These are phyloP conservation scores for Vararia minispora DNA, from an alignment of 768 basidiomycete species.

Conservation along the genomic window DNA sequence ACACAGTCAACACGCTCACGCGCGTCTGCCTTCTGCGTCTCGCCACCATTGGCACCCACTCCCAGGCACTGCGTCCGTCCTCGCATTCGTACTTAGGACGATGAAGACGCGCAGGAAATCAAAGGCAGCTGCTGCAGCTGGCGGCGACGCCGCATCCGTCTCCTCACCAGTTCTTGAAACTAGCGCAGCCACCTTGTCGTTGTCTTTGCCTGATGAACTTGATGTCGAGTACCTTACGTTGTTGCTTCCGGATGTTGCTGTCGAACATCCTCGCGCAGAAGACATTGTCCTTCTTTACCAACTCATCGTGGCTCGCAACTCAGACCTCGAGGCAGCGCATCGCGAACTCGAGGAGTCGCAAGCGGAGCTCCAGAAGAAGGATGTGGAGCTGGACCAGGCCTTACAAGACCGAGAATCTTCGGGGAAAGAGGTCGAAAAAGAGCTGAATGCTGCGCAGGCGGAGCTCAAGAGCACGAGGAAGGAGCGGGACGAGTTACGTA, in stretches of 20 bases:
- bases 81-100: too few relatives aligned
- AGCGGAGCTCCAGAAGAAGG: conserved; percentile 59
- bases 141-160: conserved; percentile 16
- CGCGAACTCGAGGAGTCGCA: conserved; percentile 61
- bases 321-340: conserved; percentile 41
- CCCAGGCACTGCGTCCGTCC: too few relatives aligned
- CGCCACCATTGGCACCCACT: too few relatives aligned
- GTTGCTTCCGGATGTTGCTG: conserved; percentile 49
- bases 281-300: conserved; percentile 53
- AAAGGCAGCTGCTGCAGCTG: conserved; percentile 37
- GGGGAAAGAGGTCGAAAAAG: conserved; percentile 42
- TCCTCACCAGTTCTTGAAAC: too few relatives aligned
- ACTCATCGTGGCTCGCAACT: conserved; percentile 43
- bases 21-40: too few relatives aligned
- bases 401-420: conserved; percentile 65
- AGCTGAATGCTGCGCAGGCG: conserved; percentile 38
- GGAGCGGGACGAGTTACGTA: conserved; percentile 61
- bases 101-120: conserved; percentile 53
- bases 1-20: too few relatives aligned
- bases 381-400: conserved; percentile 78
- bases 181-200: conserved; percentile 22
- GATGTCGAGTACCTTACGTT: conserved; percentile 47
- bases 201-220: conserved; percentile 56
- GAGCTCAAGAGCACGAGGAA: conserved; percentile 46
- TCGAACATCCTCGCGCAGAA: conserved; percentile 47